Evolutionary conservation across 495 filamentous ascomycete genomes (phyloP).

Genomic region (Penicillium herquei): DNA sequence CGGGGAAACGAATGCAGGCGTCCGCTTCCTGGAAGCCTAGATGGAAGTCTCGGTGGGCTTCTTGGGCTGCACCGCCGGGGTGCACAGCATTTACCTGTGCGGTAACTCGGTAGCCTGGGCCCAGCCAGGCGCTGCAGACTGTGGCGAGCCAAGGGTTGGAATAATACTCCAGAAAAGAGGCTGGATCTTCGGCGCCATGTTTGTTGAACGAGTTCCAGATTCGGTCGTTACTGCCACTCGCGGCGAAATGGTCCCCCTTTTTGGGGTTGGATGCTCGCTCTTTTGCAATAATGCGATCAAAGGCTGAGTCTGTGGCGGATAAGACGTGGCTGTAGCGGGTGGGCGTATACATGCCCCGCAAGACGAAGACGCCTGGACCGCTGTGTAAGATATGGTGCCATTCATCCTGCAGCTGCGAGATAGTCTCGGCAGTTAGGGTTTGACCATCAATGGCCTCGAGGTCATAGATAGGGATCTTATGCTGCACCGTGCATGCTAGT

Average conservation of each 20-base stretch:
- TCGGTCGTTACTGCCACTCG: slow-evolving; percentile 45
- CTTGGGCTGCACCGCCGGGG: slow-evolving; percentile 50
- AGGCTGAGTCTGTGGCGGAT: slow-evolving; percentile 40
- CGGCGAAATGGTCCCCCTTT: slow-evolving; percentile 57
- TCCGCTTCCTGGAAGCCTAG: slow-evolving; percentile 51
- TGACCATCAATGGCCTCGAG: slow-evolving; percentile 26
- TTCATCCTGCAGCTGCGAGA: slow-evolving; percentile 48
- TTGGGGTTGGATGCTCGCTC: slow-evolving; percentile 24
- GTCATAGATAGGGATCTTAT: slow-evolving; percentile 55
- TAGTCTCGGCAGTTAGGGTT: slow-evolving; percentile 11
- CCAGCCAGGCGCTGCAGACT: slow-evolving; percentile 49
- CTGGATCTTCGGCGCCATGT: slow-evolving; percentile 44
- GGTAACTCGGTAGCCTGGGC: slow-evolving; percentile 52
- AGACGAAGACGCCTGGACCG: slow-evolving; percentile 54
- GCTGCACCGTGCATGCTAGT: slow-evolving; percentile 34
- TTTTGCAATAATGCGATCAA: slow-evolving; percentile 40
- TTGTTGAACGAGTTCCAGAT: slow-evolving; percentile 62
- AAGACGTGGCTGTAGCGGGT: slow-evolving; percentile 29
- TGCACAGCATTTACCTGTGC: slow-evolving; percentile 57
- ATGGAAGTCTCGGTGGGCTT: slow-evolving; percentile 57
- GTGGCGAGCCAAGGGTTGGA: slow-evolving; percentile 50
- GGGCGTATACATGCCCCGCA: slow-evolving; percentile 43
- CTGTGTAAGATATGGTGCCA: slow-evolving; percentile 52
- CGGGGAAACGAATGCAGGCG: slow-evolving; percentile 36
- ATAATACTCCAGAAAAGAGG: slow-evolving; percentile 52